A percentile compares a stretch with the other conserved stretches of the same genome.
Conservation (phyloP, 1,284 basidiomycete genomes). For the Schizopora paradoxa region DNA sequence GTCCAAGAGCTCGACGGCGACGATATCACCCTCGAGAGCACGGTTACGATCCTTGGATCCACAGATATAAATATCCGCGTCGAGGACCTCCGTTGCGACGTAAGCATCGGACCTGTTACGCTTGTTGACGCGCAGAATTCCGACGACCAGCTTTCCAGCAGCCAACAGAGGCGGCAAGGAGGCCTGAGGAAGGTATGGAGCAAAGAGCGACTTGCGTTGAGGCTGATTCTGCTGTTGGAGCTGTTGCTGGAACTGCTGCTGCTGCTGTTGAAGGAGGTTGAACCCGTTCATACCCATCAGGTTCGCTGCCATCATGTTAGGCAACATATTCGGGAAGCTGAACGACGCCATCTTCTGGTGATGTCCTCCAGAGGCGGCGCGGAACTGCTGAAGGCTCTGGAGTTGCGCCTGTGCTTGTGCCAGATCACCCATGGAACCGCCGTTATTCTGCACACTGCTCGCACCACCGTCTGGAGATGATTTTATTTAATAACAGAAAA, state of each 20-base stretch:
- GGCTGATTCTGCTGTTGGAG: slow-evolving; percentile 87
- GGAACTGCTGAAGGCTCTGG: slow-evolving; percentile 94
- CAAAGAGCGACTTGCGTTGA: slow-evolving; percentile 97
- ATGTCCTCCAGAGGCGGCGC: slow-evolving; percentile 89
- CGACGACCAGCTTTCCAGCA: slow-evolving; percentile 98
- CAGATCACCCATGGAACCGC: slow-evolving; percentile 71
- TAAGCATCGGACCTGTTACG: slow-evolving; percentile 98
- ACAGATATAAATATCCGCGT: slow-evolving; percentile 98
- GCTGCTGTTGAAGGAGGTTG: slow-evolving; percentile 76
- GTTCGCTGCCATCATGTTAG: slow-evolving; percentile 92
- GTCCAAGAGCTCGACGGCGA: slow-evolving; percentile 96
- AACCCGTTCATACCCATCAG: slow-evolving; percentile 87
- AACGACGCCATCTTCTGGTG: slow-evolving; percentile 97
- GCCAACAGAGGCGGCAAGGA: slow-evolving; percentile 94
- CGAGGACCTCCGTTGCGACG: slow-evolving; percentile 97
- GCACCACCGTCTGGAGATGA: slow-evolving; percentile 60
- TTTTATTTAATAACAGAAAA: slow-evolving; percentile 7
- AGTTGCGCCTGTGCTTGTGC: slow-evolving; percentile 96
- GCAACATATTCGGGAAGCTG: slow-evolving; percentile 94
- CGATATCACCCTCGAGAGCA: slow-evolving; percentile 97
- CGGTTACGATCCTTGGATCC: slow-evolving; percentile 99
- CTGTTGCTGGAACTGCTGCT: slow-evolving; percentile 77
- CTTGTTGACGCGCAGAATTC: slow-evolving; percentile 97
- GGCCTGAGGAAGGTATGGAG: slow-evolving; percentile 97
- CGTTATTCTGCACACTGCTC: slow-evolving; percentile 59